Evolutionary conservation across 2,329 filamentous ascomycete species (phyloP), one percentile per base, ranked within the genome.

Genomic region (Fusarium coffeatum): DNA sequence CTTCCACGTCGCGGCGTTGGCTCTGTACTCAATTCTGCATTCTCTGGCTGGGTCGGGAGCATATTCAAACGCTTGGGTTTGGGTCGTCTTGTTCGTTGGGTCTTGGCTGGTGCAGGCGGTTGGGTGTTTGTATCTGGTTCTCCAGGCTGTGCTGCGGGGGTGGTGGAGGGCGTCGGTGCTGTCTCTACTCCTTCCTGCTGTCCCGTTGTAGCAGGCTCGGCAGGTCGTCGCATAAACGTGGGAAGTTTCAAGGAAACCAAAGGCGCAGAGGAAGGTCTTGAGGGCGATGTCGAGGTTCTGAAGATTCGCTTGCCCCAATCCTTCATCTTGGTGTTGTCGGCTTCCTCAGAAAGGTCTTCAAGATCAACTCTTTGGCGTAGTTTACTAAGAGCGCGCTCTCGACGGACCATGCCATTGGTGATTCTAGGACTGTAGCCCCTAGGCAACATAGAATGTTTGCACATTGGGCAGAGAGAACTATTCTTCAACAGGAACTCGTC

Each of bases 391-490:
- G 91, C 87, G 18, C 92, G 86, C 79, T 97, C 94, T 41, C 92
- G 88, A 22, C 92, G 89, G 8, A 97, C 94, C 92, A 97, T 97
- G 18, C 87, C 86, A 73, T 97, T 96, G 8, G 93, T 97, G 43
- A 97, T 89, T 20, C 85, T 85, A 1, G 91, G 90, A 59, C 88
- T 90, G 74, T 88, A 88, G 0, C 93, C 82, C 72, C 78, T 74
- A 9, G 94, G 94, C 2, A 98, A 81, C 74, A 94, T 93, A 51
- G 88, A 92, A 65, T 90, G 88, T 78, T 97, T 98, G 84, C 96
- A 99, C 73, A 97, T 84, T 1, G 96, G 95, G 76, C 96, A 99
- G 3, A 98, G 85, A 20, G 93, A 97, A 76, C 92, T 97, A 76
- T 91, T 91, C 57, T 89, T 86, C 45, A 87, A 85, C 15, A 98